phyloP scores from a whole-genome alignment of 1,284 basidiomycete genomes.

The Leccinum insigne region DNA sequence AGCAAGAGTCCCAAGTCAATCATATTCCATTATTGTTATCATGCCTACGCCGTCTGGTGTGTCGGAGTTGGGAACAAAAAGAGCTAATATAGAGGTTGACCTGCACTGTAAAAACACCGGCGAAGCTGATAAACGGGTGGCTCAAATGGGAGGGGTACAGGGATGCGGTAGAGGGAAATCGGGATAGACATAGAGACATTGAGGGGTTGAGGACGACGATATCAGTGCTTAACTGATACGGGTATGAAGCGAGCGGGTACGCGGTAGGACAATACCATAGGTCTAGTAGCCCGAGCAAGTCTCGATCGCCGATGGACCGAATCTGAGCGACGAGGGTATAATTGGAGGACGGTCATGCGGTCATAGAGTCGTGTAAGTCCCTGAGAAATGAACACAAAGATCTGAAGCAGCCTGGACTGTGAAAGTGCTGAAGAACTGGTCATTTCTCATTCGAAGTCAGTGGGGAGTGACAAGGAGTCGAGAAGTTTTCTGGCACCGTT shows the following conservation, averaged over 20 bases:
- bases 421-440: background rate
- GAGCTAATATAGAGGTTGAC: background rate
- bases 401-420: background rate
- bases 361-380: background rate
- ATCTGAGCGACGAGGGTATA: background rate
- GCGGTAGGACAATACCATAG: background rate
- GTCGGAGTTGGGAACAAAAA: background rate
- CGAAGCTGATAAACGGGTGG: background rate
- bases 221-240: background rate
- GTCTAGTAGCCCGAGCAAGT: background rate
- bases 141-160: background rate
- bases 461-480: background rate
- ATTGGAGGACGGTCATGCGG: background rate
- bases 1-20: no score
- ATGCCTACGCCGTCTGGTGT: background rate
- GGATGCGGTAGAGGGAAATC: background rate
- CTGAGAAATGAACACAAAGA: background rate
- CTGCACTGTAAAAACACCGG: background rate
- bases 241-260: background rate
- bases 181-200: background rate
- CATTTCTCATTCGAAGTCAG: background rate
- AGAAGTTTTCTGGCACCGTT: background rate
- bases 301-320: background rate
- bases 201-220: background rate
- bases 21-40: no score